Base-by-base conservation (phyloP, 805 yeast genomes). In the Monosporozyma solicola region DNA sequence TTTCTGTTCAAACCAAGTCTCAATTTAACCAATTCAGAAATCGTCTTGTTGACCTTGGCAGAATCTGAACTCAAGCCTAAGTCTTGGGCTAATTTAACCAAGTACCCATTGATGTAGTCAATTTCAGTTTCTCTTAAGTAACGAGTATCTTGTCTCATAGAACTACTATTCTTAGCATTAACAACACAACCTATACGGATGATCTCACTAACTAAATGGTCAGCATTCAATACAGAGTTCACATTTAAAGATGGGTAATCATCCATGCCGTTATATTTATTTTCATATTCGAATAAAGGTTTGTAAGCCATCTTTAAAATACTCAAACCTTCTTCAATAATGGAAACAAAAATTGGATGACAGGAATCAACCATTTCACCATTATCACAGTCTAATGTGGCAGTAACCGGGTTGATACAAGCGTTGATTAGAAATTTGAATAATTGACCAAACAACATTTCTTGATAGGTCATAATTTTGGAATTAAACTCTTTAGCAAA, bases 401-500 rank as follows among this genome's bases (percentile, higher is more conserved):
- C 84, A 0, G 97, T 86, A 29, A 85, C 71, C 0, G 97, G 86
- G 62, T 94, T 92, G 57, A 92, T 83, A 62, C 94, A 87, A 1
- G 87, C 77, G 63, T 92, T 92, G 24, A 86, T 83, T 47, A 85
- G 74, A 53, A 92, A 77, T 66, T 92, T 94, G 59, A 83, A 85
- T 59, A 83, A 72, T 68, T 88, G 96, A 2, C 82, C 78, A 32
- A 80, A 59, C 37, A 83, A 66, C 53, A 82, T 65, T 39, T 76
- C 80, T 24, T 75, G 75, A 47, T 75, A 72, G 47, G 80, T 74
- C 47, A 69, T 56, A 31, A 65, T 64, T 31, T 60, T 53, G 3
- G 69, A 61, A 33, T 56, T 61, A 25, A 75, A 56, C n/a, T 57
- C 65, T 31, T 62, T 51, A 1, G 67, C 64, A 47, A 65, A 59